Evolutionary conservation across 2,329 filamentous ascomycete species (phyloP).

Genomic region (Colletotrichum tofieldiae): DNA sequence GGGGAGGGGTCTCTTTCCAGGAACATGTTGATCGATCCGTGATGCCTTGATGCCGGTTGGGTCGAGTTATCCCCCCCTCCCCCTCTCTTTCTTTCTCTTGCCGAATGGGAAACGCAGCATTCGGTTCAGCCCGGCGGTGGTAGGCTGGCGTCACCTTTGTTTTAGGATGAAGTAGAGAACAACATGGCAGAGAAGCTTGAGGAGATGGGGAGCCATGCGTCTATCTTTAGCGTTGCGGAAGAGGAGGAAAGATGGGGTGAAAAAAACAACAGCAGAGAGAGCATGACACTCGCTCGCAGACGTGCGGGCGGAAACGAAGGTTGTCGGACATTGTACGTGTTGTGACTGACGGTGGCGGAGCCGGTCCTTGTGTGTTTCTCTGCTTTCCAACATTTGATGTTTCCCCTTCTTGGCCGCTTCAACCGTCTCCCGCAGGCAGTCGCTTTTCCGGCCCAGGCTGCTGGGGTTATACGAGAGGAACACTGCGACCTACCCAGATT

Average conservation of each 20-base stretch:
- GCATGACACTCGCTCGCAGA: slow-evolving; percentile 12
- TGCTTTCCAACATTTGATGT: background rate
- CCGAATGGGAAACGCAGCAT: too few relatives aligned
- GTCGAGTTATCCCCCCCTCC: too few relatives aligned
- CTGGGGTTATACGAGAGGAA: too few relatives aligned
- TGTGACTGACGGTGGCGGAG: background rate
- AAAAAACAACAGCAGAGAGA: background rate
- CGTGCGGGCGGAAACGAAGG: slow-evolving; percentile 22
- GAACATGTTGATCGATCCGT: background rate
- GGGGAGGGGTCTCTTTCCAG: background rate
- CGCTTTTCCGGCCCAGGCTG: too few relatives aligned
- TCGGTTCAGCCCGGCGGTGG: too few relatives aligned
- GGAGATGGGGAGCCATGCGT: background rate
- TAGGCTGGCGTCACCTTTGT: background rate
- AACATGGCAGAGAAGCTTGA: background rate
- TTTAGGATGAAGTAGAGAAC: background rate
- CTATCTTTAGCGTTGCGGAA: slow-evolving; percentile 5
- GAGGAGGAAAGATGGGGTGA: background rate
- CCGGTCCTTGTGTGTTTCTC: background rate
- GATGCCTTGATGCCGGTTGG: background rate
- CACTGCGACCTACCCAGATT: too few relatives aligned
- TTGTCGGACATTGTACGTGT: slow-evolving; percentile 5
- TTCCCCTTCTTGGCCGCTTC: background rate
- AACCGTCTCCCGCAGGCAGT: too few relatives aligned
- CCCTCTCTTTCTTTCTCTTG: background rate